Conservation (phyloP, 495 filamentous ascomycete species). For the Bacidia rubella region DNA sequence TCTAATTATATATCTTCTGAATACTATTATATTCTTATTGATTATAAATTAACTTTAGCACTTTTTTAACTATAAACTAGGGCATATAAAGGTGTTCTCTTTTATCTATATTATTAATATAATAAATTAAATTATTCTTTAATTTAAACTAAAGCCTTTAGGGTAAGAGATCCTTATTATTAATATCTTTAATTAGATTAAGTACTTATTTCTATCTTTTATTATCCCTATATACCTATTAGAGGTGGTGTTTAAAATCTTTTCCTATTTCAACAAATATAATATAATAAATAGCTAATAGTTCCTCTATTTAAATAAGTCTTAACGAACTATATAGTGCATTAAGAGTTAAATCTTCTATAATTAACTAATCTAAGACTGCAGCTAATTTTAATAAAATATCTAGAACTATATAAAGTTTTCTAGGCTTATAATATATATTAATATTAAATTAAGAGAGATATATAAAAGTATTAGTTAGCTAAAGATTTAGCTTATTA, state of each 20-base stretch:
- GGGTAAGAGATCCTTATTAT: no score
- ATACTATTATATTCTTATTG: no score
- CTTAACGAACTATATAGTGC: not conserved
- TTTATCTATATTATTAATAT: not conserved
- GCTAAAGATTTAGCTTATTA: not conserved
- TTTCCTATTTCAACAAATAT: no score
- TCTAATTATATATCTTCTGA: not conserved
- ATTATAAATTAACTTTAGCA: not conserved
- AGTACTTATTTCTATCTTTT: no score
- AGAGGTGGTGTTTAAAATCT: no score
- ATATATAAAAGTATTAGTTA: conserved; percentile 1
- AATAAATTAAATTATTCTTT: not conserved
- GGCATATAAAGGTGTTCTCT: not conserved
- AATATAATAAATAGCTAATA: no score
- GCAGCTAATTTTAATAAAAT: not conserved
- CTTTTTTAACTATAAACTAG: not conserved
- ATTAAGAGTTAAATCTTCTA: not conserved
- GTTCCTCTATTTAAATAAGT: no score
- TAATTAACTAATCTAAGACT: not conserved
- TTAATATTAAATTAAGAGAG: not conserved
- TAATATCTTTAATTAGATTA: no score
- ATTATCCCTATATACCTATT: no score
- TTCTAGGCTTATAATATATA: not conserved
- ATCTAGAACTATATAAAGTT: not conserved
- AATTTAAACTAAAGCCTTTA: not conserved